Percentiles rank a stretch among this genome's conserved stretches.
phyloP scores from a whole-genome alignment of 2,329 filamentous ascomycete species.

The Clonostachys byssicola region DNA sequence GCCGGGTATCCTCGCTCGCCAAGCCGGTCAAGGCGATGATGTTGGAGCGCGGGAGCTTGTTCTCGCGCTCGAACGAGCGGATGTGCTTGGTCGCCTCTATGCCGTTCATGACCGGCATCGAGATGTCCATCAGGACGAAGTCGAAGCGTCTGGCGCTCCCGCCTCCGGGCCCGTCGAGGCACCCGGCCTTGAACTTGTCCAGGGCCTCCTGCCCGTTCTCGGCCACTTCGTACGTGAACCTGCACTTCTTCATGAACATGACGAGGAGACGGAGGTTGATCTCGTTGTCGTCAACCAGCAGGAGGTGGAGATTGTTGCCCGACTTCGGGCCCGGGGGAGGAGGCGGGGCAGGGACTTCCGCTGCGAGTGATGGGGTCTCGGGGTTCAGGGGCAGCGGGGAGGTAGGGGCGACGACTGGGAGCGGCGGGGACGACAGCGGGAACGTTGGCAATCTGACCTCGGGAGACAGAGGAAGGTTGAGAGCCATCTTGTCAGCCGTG shows the following conservation, averaged over 20 bases:
- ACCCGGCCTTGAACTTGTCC: constrained; percentile 27
- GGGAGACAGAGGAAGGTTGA: too few species aligned
- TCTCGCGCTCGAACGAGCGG: constrained; percentile 38
- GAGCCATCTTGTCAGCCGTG: too few species aligned
- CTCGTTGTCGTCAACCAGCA: constrained; percentile 36
- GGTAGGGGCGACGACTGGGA: too few species aligned
- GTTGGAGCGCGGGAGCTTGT: constrained; percentile 29
- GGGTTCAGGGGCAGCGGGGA: background rate
- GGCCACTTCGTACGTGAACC: constrained; percentile 32
- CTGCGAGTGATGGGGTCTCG: background rate
- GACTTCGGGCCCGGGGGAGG: background rate
- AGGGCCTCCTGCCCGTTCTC: constrained; percentile 42
- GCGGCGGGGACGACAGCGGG: too few species aligned
- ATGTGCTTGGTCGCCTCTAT: constrained; percentile 43
- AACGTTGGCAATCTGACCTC: too few species aligned
- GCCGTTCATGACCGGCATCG: constrained; percentile 52
- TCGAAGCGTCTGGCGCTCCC: constrained; percentile 14
- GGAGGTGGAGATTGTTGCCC: background rate
- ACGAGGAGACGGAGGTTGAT: constrained; percentile 36
- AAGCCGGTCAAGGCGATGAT: constrained; percentile 50
- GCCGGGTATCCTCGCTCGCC: constrained; percentile 40
- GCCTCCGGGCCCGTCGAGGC: background rate
- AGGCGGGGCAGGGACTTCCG: background rate
- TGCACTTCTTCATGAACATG: constrained; percentile 34
- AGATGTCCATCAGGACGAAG: constrained; percentile 41